Base-by-base conservation (phyloP, 2,329 filamentous ascomycete species). In the Beauveria sp. region DNA sequence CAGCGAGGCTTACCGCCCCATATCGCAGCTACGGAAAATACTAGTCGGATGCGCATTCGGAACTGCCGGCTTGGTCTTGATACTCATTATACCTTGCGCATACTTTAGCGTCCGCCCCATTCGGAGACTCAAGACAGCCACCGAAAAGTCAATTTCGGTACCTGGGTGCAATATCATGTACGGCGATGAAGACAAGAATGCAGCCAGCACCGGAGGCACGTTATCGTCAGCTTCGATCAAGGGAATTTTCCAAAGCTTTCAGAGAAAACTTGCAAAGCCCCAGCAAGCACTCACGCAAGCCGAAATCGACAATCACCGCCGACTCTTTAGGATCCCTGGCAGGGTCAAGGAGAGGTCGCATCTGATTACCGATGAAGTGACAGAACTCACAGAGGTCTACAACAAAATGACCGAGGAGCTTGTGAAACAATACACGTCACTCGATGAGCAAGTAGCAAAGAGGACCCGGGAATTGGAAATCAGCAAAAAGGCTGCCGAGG, bases 371-470 rank as follows among this genome's bases (percentile, higher is more conserved):
- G 93, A 97, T 70, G 93, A 97, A 70, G 74, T 89, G 34, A 96
- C 91, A 0, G 92, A 96, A 70, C 79, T 96, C 16, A 95, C 90
- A 0, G 79, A 78, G 45, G 96, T 90, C 0, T 97, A 96, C 77
- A 97, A 96, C 70, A 89, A 93, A 68, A 97, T 96, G 93, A 90
- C 89, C 1, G 91, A 96, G 64, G 92, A 96, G 74, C 77, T 97
- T 50, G 83, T 90, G 69, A 89, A 91, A 74, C 92, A 96, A 69
- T 97, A 96, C 69, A 86, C 87, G 34, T 86, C 85, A 12, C 78
- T 97, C 1, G 93, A 97, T 71, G 87, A 93, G 61, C 88, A 93
- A 67, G 93, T 97, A 1, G 85, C 85, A 7, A 86, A 93, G 71
- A 82, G 93, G 60, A 97, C 93, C 0, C 84, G 84, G 42, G 90